phyloP scores from a whole-genome alignment of 139 green algal genomes.

The Chlamydomonas sp. region DNA sequence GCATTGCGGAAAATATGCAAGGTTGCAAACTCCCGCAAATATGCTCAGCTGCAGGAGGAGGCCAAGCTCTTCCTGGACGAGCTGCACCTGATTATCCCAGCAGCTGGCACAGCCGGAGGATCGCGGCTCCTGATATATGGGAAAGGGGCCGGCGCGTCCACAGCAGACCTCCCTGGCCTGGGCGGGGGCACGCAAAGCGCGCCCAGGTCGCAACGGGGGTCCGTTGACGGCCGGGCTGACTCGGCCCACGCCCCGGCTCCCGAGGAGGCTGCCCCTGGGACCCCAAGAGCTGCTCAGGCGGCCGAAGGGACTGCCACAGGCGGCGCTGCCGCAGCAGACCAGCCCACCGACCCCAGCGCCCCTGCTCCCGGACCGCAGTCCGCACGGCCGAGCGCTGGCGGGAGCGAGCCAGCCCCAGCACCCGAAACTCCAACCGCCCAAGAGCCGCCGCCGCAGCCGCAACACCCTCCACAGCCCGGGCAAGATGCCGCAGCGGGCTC shows the following conservation, averaged over 20 bases:
- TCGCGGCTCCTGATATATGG: slow-evolving; percentile 19
- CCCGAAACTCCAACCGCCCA: too few species aligned
- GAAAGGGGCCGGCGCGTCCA: not conserved
- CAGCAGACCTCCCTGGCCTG: not conserved
- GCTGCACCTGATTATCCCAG: slow-evolving; percentile 47
- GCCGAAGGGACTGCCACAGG: too few species aligned
- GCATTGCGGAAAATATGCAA: slow-evolving; percentile 64
- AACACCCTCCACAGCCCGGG: too few species aligned
- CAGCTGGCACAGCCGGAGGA: slow-evolving; percentile 20
- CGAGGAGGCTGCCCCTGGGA: not conserved
- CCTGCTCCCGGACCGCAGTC: too few species aligned
- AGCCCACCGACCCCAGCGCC: too few species aligned
- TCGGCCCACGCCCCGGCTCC: not conserved
- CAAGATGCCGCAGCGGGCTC: not conserved
- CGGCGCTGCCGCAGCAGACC: too few species aligned
- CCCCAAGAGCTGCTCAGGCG: too few species aligned
- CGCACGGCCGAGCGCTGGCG: too few species aligned
- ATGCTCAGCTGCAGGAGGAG: slow-evolving; percentile 48
- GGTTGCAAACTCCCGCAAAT: slow-evolving; percentile 47
- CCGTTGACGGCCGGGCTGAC: not conserved
- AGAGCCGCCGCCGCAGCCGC: too few species aligned
- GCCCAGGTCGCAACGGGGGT: not conserved
- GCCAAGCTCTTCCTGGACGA: slow-evolving; percentile 54
- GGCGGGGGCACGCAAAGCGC: not conserved
- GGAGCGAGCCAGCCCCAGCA: too few species aligned